Evolutionary conservation across 257 asterid species (phyloP), one percentile per base, ranked within the genome.

Genomic region (Solanum bulbocastanum): DNA sequence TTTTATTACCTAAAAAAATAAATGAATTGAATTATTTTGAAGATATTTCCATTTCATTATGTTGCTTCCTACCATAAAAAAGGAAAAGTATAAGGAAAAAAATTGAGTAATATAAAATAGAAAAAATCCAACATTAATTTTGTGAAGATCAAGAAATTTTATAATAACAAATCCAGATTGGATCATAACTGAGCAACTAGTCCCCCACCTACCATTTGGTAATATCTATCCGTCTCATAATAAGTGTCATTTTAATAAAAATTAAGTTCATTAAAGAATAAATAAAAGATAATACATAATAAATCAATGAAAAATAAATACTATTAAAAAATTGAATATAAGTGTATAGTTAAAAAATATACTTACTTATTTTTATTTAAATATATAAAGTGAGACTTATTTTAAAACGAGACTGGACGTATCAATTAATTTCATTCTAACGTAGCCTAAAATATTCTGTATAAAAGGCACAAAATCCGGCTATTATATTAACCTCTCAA

Each of bases 21-120:
- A 76, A 16, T 37, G 22, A 39, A 10, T 25, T 40, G 5, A 65
- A 78, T 9, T 86, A 14, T 58, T 35, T 42, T 8, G 37, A 79
- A 79, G 65, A 79, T 44, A 40, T 79, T 79, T 79, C 10, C 65
- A 15, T 16, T 76, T 37, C 58, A 23, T 39, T 75, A 3, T 1
- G 12, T 87, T 62, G 15, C 88, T 76, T 87, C 89, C 86, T 69
- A 35, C 82, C 86, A 78, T 40, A n/a, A 40, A 39, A 75, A 76
- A 13, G 52, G 33, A 1, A 37, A 37, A 75, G 46, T 6, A 3
- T 18, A 52, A 52, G 44, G 32, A 15, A 8, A 12, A 39, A 25
- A 36, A 52, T 1, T 5, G 52, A 37, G 83, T 74, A 18, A 11
- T 66, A 69, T 30, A 22, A 74, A 74, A 74, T 10, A 11, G 3